Evolutionary conservation across 2,329 filamentous ascomycete genomes (phyloP), one percentile per base, ranked within the genome.

Genomic region (Botrytis fabae): DNA sequence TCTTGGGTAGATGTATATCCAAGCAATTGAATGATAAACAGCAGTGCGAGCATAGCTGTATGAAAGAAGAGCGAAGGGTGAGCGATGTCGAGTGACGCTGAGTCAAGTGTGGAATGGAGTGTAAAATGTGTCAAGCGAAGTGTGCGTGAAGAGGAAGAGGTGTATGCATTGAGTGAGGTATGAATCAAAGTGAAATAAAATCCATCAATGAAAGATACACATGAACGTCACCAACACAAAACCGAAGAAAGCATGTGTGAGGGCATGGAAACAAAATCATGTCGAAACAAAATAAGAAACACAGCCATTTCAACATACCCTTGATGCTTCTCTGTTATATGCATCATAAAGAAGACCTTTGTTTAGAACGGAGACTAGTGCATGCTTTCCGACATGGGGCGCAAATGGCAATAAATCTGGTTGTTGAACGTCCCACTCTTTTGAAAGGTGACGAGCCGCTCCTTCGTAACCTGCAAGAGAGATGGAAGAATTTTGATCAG

Each of bases 361-460:
- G 82, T 91, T 90, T 76, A 91, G 82, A 76, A 90, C 84, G 74
- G 86, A 86, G 73, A 91, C 88, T 79, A 91, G 84, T 77, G 89
- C 88, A 82, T 90, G 88, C 78, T 85, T 87, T 81, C 89, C 86
- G 81, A 91, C 88, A 82, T 91, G 86, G 79, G 85, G 87, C 80
- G 89, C 89, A 82, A 91, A 91, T 74, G 86, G 84, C 75, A 91
- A 87, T 74, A 90, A 70, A 81, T 91, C 88, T 78, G 89, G 89
- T 81, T 88, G 85, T 79, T 85, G 84, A 76, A 90, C 83, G 82
- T 89, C 86, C 89, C 89, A 91, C 83, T 91, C 89, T 81, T 91
- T 90, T 79, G 91, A 89, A 77, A 91, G 88, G 80, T 90, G 90
- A 82, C 88, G 86, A 71, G 89, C 89, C 61, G 89, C 90, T 81